phyloP scores from a whole-genome alignment of 192 early-diverging fungal genomes.

The Borealophlyctis nickersoniae region DNA sequence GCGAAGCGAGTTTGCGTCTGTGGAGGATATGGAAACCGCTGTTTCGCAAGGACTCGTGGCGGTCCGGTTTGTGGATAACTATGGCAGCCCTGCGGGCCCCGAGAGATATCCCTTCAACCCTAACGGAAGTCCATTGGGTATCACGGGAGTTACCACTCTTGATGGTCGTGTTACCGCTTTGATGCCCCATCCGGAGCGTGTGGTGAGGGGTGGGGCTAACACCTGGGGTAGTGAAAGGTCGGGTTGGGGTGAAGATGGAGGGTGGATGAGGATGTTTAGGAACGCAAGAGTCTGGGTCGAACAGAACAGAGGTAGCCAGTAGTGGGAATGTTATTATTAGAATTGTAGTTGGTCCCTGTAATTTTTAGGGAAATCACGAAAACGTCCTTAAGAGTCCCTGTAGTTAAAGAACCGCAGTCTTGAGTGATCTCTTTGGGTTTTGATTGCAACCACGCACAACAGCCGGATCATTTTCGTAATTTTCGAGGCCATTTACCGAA shows the following conservation, averaged over 20 bases:
- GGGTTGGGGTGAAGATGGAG: slow-evolving; percentile 67
- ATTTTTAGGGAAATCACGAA: too few relatives aligned
- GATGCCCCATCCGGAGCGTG: slow-evolving; percentile 99
- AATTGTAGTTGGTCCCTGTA: too few relatives aligned
- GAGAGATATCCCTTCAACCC: slow-evolving; percentile 95
- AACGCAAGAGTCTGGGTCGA: slow-evolving; percentile 90
- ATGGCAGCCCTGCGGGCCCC: slow-evolving; percentile 55
- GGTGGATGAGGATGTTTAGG: slow-evolving; percentile 90
- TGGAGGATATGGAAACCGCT: slow-evolving; percentile 32
- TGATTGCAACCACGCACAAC: too few relatives aligned
- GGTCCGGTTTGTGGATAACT: slow-evolving; percentile 81
- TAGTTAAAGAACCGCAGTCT: too few relatives aligned
- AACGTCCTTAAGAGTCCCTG: too few relatives aligned
- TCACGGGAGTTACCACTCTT: slow-evolving; percentile 80
- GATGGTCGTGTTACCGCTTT: slow-evolving; percentile 88
- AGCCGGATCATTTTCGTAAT: too few relatives aligned
- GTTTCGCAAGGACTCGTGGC: slow-evolving; percentile 55
- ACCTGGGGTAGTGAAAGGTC: slow-evolving; percentile 67
- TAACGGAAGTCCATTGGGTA: slow-evolving; percentile 83
- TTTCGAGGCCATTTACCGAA: too few relatives aligned
- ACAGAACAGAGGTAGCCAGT: neutral
- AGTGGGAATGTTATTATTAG: too few relatives aligned
- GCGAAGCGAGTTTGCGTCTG: slow-evolving; percentile 69
- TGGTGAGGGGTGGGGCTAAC: slow-evolving; percentile 78
- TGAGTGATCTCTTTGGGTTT: too few relatives aligned